Evolutionary conservation across 2,329 filamentous ascomycete genomes (phyloP), one percentile per base, ranked within the genome.

Genomic region (Penicillium sp.): DNA sequence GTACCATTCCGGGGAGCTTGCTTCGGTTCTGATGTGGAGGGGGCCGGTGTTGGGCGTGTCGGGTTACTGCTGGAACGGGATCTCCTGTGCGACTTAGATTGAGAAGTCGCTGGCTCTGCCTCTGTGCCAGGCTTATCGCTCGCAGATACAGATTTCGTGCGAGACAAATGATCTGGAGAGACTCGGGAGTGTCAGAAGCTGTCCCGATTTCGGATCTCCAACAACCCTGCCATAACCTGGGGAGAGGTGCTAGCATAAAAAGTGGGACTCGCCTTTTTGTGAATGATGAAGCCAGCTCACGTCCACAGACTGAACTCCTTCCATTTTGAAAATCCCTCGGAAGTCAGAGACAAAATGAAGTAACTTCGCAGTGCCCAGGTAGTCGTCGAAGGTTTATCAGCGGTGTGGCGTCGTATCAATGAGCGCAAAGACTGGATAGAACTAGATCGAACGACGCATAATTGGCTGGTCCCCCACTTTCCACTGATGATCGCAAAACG

Each of bases 261-360:
- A 50, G 45, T 56, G 45, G 37, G 46, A 75, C 82, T 75, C 80
- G 90, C 91, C 90, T 87, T 89, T 91, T 60, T 86, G 85, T 65
- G 87, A 85, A 70, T 89, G 88, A 75, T 94, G 89, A 79, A 95
- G 88, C 91, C 91, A 96, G 75, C 88, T 91, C 69, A 95, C 90
- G 75, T 96, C 91, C 68, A 95, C 84, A 63, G 87, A 87, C 72
- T 91, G 86, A 62, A 90, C 84, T 65, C 88, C 86, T 75, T 93
- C 90, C 90, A 93, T 93, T 58, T 63, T 78, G 58, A 57, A 41
- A 39, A 21, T 48, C n/a, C 35, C 40, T 49, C 21, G n/a, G 34
- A n/a, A 42, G 15, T 34, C 27, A 40, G 27, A 50, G 47, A 39
- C 32, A 21, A 37, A 27, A 21, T 2, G 6, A 21, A 38, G 31